Evolutionary conservation across 1,284 basidiomycete genomes (phyloP).

Genomic region (Leccinum fuscescens): DNA sequence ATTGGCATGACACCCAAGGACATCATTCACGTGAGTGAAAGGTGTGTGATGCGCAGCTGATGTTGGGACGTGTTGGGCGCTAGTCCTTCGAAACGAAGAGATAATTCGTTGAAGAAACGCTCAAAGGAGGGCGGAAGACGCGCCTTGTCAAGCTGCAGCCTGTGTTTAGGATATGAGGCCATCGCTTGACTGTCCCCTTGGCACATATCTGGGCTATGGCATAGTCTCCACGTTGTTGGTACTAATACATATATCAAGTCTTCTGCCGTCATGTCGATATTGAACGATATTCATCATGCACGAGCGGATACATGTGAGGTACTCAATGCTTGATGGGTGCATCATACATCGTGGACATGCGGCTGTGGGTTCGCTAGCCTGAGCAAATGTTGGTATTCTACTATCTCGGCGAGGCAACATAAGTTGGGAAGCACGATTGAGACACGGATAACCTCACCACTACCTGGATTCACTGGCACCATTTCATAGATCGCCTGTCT

Average conservation of each 20-base stretch:
- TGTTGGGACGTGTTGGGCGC: constrained; percentile 33
- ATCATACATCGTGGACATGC: neutral
- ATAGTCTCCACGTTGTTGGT: constrained; percentile 3
- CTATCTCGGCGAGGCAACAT: constrained; percentile 2
- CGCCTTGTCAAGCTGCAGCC: constrained; percentile 21
- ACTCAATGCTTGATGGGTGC: constrained; percentile 12
- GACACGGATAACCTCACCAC: constrained; percentile 16
- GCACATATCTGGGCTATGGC: neutral
- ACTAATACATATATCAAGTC: constrained; percentile 20
- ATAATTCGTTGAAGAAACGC: constrained; percentile 46
- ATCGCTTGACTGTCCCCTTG: constrained; percentile 2
- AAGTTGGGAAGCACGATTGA: neutral
- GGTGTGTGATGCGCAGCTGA: neutral
- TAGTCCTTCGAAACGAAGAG: constrained; percentile 61
- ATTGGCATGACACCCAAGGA: constrained; percentile 43
- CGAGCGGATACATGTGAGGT: constrained; percentile 12
- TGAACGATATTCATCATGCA: constrained; percentile 10
- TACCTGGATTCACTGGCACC: neutral
- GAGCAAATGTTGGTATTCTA: neutral
- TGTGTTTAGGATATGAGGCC: neutral
- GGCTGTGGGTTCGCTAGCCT: neutral
- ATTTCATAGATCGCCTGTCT: neutral
- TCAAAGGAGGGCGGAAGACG: constrained; percentile 22
- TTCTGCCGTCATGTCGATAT: constrained; percentile 7
- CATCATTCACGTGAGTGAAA: constrained; percentile 72